Evolutionary conservation across 352 stramenopile species (phyloP), one percentile per base, ranked within the genome.

Genomic region (Saprolegnia diclina): DNA sequence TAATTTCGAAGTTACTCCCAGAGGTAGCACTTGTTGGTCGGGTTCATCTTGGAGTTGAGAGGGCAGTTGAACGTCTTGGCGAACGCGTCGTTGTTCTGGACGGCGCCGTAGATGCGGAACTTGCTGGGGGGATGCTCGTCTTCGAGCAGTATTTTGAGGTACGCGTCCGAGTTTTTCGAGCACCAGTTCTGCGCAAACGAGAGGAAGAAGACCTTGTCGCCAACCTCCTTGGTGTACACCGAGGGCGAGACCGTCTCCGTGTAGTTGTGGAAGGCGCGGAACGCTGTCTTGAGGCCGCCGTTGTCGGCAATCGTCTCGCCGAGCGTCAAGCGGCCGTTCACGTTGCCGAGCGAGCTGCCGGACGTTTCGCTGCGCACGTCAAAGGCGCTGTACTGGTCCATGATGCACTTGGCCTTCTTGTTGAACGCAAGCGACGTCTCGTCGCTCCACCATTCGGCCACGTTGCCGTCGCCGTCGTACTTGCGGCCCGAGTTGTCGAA

Each of bases 261-360:
- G 72, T 74, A 83, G 18, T 83, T 65, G n/a, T 90, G 78, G 64
- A 96, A 89, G 7, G 88, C 92, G 63, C 93, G 75, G 56, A 90
- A 89, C 9, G 86, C 80, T 1, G 97, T 73, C 55, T 84, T 82
- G 62, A 97, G 76, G 5, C 90, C 91, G 9, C 89, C 90, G 37
- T 96, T 88, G 74, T 97, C 90, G 44, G 91, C 91, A 64, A 97
- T 95, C 67, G 97, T 97, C 69, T 97, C 91, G n/a, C 92, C 90
- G 16, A 89, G 77, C 19, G 90, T 97, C 38, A 97, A 67, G 57
- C 95, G 88, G 11, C 90, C 91, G 54, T 97, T 94, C 19, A 97
- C 79, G 26, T 79, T 77, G 56, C 80, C 81, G 18, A 90, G 55
- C 35, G 83, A 64, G 5, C 16, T 54, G 1, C 72, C 79, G 11